phyloP scores from a whole-genome alignment of 768 basidiomycete species.

The Suillus spraguei region DNA sequence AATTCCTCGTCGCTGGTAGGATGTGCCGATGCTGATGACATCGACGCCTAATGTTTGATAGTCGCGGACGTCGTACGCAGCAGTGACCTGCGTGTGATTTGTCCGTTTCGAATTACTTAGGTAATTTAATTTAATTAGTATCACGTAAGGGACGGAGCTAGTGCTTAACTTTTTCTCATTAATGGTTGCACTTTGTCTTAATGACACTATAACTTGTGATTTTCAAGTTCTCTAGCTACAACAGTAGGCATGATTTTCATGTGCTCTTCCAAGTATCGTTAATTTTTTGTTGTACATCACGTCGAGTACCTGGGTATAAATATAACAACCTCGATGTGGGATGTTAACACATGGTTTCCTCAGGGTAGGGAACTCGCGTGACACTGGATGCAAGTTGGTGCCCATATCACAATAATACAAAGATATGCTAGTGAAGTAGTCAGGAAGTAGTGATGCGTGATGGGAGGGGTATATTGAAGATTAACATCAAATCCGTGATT shows the following conservation, averaged over 20 bases:
- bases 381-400: not conserved
- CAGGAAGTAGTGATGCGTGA: conserved; percentile 6
- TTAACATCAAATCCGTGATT: conserved; percentile 16
- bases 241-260: too few species aligned
- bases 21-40: not conserved
- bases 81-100: not conserved
- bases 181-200: not conserved
- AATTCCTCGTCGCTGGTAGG: not conserved
- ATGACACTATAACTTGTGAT: too few species aligned
- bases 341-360: not conserved
- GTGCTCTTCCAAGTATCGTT: not conserved
- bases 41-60: not conserved
- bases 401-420: conserved; percentile 12
- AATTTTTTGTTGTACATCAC: not conserved
- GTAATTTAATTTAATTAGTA: not conserved
- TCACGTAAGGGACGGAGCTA: too few species aligned
- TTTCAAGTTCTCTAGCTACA: too few species aligned
- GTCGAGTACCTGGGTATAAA: not conserved
- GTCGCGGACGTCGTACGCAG: conserved; percentile 2
- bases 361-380: not conserved
- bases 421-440: conserved; percentile 7
- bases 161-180: too few species aligned
- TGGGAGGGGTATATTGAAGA: conserved; percentile 16
- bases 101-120: conserved; percentile 1
- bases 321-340: not conserved